Evolutionary conservation across 163 green algal species (phyloP).

Genomic region (Botryococcus braunii): DNA sequence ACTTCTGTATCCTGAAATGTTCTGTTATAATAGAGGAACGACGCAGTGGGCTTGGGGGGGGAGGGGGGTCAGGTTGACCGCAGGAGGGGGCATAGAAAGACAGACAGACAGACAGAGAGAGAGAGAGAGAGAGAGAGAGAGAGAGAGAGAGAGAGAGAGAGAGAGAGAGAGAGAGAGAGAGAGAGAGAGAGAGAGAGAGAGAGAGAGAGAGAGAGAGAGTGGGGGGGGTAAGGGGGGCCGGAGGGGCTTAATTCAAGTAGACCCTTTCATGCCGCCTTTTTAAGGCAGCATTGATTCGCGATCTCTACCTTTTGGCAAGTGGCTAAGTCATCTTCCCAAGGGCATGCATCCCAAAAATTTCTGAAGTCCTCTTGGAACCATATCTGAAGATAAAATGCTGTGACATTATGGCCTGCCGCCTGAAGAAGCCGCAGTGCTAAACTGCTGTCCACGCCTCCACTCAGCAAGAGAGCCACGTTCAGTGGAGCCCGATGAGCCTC

Average conservation of each 20-base stretch:
- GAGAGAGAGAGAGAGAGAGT: too few relatives aligned
- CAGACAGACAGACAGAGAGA: too few relatives aligned
- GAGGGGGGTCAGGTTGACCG: too few relatives aligned
- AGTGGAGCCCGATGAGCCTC: slow-evolving; percentile 22
- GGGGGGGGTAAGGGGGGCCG: too few relatives aligned
- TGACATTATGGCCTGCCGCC: slow-evolving; percentile 78
- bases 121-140: too few relatives aligned
- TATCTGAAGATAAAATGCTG: slow-evolving; percentile 95
- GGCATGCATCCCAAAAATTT: slow-evolving; percentile 91
- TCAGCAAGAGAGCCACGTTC: slow-evolving; percentile 81
- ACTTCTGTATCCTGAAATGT: too few relatives aligned
- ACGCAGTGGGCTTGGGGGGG: too few relatives aligned
- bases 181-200: too few relatives aligned
- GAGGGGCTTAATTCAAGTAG: not conserved
- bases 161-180: not conserved
- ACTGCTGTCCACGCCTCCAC: slow-evolving; percentile 92
- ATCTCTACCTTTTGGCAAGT: slow-evolving; percentile 63
- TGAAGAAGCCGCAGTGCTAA: slow-evolving; percentile 73
- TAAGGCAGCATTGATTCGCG: not conserved
- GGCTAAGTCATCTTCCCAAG: slow-evolving; percentile 93
- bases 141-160: too few relatives aligned
- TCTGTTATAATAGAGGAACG: too few relatives aligned
- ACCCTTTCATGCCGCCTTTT: not conserved
- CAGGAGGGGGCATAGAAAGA: too few relatives aligned
- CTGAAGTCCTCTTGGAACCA: slow-evolving; percentile 93